Conservation (phyloP, 1,139 yeast species). For the Protomyces macrosporus region DNA sequence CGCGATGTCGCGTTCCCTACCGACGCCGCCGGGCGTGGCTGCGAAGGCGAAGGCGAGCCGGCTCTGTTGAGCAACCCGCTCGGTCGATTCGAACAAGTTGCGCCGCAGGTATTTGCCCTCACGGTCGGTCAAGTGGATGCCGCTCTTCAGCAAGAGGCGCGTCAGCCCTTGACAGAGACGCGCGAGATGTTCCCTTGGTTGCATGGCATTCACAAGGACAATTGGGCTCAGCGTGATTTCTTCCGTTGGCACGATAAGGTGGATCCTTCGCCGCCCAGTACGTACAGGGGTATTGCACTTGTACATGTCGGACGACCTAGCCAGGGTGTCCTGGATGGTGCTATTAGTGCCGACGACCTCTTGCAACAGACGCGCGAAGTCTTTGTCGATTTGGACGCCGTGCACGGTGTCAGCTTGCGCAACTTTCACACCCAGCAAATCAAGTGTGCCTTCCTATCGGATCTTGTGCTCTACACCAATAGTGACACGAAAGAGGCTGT, state of each 20-base stretch:
- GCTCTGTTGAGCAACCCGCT: not conserved
- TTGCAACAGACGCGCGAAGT: conserved; percentile 40
- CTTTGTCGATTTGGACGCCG: conserved; percentile 58
- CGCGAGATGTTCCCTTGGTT: conserved; percentile 81
- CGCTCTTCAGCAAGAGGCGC: conserved; percentile 37
- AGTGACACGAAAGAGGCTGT: conserved; percentile 32
- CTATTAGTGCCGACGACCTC: conserved; percentile 57
- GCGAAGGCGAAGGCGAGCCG: no score
- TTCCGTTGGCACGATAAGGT: conserved; percentile 24
- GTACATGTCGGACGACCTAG: not conserved
- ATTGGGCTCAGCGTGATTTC: conserved; percentile 38
- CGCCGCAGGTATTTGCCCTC: conserved; percentile 33
- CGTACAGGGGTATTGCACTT: conserved; percentile 1
- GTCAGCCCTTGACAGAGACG: conserved; percentile 60
- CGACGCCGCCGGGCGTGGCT: not conserved
- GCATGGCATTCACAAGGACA: conserved; percentile 53
- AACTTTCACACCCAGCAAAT: conserved; percentile 74
- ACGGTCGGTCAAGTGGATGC: conserved; percentile 35
- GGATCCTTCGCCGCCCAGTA: conserved; percentile 1
- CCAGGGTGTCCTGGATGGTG: conserved; percentile 53
- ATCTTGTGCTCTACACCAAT: conserved; percentile 57
- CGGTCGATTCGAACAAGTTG: not conserved
- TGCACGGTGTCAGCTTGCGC: conserved; percentile 61
- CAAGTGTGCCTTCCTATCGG: conserved; percentile 62
- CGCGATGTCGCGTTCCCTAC: not conserved